Evolutionary conservation across 495 filamentous ascomycete species (phyloP).

Genomic region (Neurospora sp.): DNA sequence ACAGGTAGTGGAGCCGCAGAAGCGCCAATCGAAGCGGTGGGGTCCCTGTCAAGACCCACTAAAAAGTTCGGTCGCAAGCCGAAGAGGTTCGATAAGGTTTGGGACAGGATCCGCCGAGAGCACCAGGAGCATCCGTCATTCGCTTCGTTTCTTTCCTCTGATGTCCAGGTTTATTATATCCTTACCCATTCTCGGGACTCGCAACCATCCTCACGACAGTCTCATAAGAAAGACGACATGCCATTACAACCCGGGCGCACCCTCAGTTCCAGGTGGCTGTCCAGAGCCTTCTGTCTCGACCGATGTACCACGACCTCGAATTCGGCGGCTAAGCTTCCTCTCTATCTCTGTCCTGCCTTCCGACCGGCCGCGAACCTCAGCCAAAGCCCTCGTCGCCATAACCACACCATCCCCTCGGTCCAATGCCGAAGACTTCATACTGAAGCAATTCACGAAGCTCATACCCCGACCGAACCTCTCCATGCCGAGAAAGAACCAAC

Average conservation of each 20-base stretch:
- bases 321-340: constrained; percentile 18
- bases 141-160: background rate
- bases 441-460: constrained; percentile 7
- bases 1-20: background rate
- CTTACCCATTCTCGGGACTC: background rate
- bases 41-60: background rate
- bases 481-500: background rate
- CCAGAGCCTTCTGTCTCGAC: constrained; percentile 31
- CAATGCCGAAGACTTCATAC: constrained; percentile 22
- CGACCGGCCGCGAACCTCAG: background rate
- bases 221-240: background rate
- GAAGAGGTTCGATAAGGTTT: background rate
- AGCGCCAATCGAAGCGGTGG: background rate
- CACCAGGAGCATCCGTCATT: background rate
- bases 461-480: background rate
- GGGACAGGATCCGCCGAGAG: background rate
- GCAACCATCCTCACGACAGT: background rate
- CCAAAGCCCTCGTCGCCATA: background rate
- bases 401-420: constrained; percentile 12
- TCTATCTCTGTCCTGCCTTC: constrained; percentile 37
- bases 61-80: background rate
- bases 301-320: constrained; percentile 14
- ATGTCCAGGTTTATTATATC: background rate
- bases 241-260: constrained; percentile 16
- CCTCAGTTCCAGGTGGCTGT: constrained; percentile 28